These are phyloP conservation scores for Mycena leptocephala DNA, from an alignment of 768 basidiomycete genomes.

Conservation along the genomic window DNA sequence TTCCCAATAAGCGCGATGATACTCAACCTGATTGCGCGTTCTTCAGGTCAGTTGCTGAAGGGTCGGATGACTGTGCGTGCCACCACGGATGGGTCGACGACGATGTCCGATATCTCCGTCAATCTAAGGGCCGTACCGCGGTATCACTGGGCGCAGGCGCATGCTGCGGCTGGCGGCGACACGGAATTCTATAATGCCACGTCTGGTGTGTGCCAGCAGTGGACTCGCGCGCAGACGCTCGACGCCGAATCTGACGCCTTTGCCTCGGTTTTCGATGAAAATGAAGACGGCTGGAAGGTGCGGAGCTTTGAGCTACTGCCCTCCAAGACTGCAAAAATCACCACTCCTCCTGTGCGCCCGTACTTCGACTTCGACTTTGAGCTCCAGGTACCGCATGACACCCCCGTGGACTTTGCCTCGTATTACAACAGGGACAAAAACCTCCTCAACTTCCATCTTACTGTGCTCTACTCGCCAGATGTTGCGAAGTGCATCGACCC, in stretches of 20 bases:
- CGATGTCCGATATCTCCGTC: constrained; percentile 10
- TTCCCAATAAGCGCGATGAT: not conserved
- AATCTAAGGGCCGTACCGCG: not conserved
- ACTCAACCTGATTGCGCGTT: not conserved
- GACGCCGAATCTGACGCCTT: no score
- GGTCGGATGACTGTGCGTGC: constrained; percentile 4
- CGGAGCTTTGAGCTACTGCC: no score
- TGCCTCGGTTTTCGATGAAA: not conserved
- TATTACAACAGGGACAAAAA: constrained; percentile 1
- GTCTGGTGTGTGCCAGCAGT: not conserved
- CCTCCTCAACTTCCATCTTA: not conserved
- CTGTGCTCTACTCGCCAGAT: constrained; percentile 1
- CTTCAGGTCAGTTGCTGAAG: not conserved
- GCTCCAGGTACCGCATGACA: not conserved
- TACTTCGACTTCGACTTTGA: constrained; percentile 22
- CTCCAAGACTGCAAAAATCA: not conserved
- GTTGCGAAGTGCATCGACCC: not conserved
- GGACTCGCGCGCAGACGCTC: no score
- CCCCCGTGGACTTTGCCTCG: constrained; percentile 1
- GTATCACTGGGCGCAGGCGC: constrained; percentile 4
- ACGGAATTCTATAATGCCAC: not conserved
- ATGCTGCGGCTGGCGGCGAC: not conserved
- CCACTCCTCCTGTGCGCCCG: not conserved
- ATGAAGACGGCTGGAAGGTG: not conserved
- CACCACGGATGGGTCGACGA: constrained; percentile 4